A percentile compares a stretch with the other conserved stretches of the same genome.
Evolutionary conservation across 768 basidiomycete species (phyloP).

Genomic region (Strobilomyces confusus): DNA sequence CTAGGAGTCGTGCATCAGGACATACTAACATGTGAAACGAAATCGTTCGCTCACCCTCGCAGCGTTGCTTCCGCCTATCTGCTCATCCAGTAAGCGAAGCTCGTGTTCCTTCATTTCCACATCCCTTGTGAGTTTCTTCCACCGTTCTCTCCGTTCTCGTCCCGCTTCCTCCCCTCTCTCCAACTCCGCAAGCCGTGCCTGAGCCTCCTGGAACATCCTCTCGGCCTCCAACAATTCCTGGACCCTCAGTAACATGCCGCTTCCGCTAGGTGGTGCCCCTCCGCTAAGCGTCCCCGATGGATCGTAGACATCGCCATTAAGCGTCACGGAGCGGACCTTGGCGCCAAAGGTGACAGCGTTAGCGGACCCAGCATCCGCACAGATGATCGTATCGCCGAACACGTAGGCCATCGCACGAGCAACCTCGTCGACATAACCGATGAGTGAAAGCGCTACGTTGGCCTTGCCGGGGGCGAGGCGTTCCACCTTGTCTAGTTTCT

Average conservation of each 20-base stretch:
- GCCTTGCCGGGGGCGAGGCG: conserved; percentile 77
- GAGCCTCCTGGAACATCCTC: conserved; percentile 48
- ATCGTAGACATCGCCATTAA: conserved; percentile 95
- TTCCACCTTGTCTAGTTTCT: conserved; percentile 78
- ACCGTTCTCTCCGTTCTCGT: conserved; percentile 54
- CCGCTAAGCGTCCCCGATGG: conserved; percentile 92
- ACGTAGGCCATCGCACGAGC: conserved; percentile 89
- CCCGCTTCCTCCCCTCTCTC: conserved; percentile 52
- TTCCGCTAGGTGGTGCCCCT: conserved; percentile 76
- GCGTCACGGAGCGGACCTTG: conserved; percentile 78
- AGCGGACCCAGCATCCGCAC: conserved; percentile 82
- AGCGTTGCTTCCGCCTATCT: conserved; percentile 86
- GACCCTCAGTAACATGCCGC: conserved; percentile 73
- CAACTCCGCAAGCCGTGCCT: conserved; percentile 42
- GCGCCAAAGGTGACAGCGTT: conserved; percentile 80
- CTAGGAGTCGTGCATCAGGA: conserved; percentile 37
- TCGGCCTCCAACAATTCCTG: conserved; percentile 78
- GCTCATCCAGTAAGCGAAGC: conserved; percentile 73
- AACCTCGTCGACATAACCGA: conserved; percentile 79
- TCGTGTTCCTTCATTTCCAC: conserved; percentile 91
- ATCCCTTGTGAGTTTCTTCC: conserved; percentile 59
- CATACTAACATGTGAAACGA: not conserved
- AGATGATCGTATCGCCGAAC: conserved; percentile 90
- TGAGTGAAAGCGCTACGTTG: conserved; percentile 81
- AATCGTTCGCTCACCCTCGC: conserved; percentile 56